These are phyloP conservation scores for Prunella vulgaris DNA, from an alignment of 257 asterid genomes.

Conservation along the genomic window DNA sequence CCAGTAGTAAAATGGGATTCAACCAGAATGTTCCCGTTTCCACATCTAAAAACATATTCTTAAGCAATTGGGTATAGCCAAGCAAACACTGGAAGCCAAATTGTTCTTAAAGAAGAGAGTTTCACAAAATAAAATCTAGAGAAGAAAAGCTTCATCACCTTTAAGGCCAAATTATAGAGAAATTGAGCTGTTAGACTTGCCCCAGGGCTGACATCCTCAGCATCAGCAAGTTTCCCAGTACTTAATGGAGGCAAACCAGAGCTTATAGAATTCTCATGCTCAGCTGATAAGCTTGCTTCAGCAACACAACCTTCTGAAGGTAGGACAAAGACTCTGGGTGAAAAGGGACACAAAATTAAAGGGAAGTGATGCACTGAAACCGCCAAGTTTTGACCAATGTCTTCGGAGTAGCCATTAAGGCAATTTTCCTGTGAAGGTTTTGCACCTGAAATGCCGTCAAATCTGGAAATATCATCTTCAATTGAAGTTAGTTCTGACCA, in stretches of 20 bases:
- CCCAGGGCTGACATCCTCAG: conserved; percentile 81
- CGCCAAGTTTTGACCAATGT: conserved; percentile 50
- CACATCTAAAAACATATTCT: not conserved
- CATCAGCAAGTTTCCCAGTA: conserved; percentile 55
- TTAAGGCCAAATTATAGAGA: conserved; percentile 78
- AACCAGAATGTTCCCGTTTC: conserved; percentile 1
- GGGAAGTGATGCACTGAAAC: conserved; percentile 88
- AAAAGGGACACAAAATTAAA: conserved; percentile 76
- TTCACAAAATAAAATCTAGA: conserved; percentile 13
- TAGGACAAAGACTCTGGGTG: conserved; percentile 86
- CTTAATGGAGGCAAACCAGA: conserved; percentile 86
- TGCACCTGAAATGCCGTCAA: conserved; percentile 34
- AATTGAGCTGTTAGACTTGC: conserved; percentile 89
- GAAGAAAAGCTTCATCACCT: conserved; percentile 45
- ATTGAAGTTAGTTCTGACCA: conserved; percentile 62
- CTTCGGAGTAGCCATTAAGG: conserved; percentile 36
- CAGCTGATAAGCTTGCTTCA: conserved; percentile 70
- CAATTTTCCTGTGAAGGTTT: conserved; percentile 34
- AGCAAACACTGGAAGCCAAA: conserved; percentile 7
- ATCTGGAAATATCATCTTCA: conserved; percentile 41
- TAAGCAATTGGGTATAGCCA: conserved; percentile 6
- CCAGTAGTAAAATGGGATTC: conserved; percentile 11
- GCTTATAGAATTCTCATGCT: conserved; percentile 80
- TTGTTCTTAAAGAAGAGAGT: conserved; percentile 7
- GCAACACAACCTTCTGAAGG: conserved; percentile 98